Base-by-base conservation (phyloP, 495 filamentous ascomycete genomes). In the Copromyces sp. region DNA sequence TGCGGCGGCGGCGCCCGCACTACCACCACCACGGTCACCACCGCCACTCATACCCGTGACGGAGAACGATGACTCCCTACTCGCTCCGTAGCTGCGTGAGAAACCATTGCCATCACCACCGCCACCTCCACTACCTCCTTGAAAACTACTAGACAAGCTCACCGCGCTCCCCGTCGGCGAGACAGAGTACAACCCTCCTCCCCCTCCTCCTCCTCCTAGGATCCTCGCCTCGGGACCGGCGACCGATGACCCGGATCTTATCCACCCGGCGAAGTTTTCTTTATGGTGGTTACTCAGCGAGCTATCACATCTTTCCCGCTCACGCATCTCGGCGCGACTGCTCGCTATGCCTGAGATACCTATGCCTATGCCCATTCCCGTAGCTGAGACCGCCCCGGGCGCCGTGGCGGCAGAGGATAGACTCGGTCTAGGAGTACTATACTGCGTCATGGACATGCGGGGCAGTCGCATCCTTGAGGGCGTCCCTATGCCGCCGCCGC, bases 391-490 rank as follows among this genome's bases (percentile, higher is more conserved):
- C 3, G 69, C 24, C 39, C 42, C 12, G 2, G 80, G 79, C n/a
- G 72, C 76, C 14, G 74, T 71, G 4, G 69, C 37, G 5, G 76
- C 70, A 7, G 69, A 74, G 3, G 74, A 74, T n/a, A 82, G 65
- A 70, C 78, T 81, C 29, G 82, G 80, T 38, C 84, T 74, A 0
- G 78, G 53, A 65, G 53, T 17, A 65, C 53, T 69, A 39, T 77
- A 79, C 45, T 79, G 68, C 1, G 80, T 80, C 8, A 65, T 65
- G 53, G 82, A 80, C 7, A 77, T 81, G n/a, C 83, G 75, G 4
- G 83, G 81, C 29, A 82, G 70, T 70, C 84, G 75, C 68, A 75
- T 82, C 71, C 78, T 83, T 35, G 69, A 72, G 29, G 53, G 53
- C 17, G 53, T 65, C 6, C 29, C 53, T 65, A 65, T 35, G 73